phyloP scores from a whole-genome alignment of 805 yeast species.

The Zygoascus bituminiphila region DNA sequence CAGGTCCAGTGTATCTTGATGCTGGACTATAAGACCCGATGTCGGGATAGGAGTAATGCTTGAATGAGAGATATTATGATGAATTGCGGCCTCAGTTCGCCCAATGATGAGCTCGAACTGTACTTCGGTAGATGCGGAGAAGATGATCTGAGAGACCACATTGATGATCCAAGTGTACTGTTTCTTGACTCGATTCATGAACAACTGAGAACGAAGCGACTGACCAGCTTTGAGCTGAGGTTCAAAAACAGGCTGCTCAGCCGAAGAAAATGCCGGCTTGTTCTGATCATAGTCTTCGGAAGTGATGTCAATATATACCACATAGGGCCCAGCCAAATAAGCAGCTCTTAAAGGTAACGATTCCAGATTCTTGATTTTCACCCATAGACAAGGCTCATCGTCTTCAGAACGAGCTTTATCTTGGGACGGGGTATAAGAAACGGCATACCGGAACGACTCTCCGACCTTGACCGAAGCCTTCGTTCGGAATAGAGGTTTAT shows the following conservation, averaged over 20 bases:
- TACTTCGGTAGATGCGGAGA: conserved; percentile 60
- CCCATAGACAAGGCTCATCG: conserved; percentile 20
- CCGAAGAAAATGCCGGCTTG: conserved; percentile 31
- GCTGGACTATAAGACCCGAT: conserved; percentile 24
- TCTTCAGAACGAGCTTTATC: conserved; percentile 3
- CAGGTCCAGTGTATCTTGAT: conserved; percentile 52
- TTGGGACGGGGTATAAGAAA: conserved; percentile 41
- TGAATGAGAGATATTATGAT: conserved; percentile 2
- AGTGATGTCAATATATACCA: conserved; percentile 73
- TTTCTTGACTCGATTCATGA: conserved; percentile 33
- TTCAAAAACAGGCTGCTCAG: conserved; percentile 33
- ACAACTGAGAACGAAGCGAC: conserved; percentile 48
- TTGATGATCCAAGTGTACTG: conserved; percentile 72
- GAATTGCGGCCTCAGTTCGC: conserved; percentile 21
- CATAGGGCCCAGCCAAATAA: conserved; percentile 81
- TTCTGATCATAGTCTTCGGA: conserved; percentile 55
- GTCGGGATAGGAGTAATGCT: conserved; percentile 2
- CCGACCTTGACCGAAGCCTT: conserved; percentile 45
- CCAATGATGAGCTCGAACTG: conserved; percentile 55
- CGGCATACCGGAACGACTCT: conserved; percentile 46
- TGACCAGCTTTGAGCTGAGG: conserved; percentile 65
- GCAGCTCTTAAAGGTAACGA: conserved; percentile 70
- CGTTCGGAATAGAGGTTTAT: conserved; percentile 13
- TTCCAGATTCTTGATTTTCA: conserved; percentile 61
- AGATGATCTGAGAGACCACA: conserved; percentile 69